Base-by-base conservation (phyloP, 192 early-diverging fungal species). In the Nowakowskiella sp. region DNA sequence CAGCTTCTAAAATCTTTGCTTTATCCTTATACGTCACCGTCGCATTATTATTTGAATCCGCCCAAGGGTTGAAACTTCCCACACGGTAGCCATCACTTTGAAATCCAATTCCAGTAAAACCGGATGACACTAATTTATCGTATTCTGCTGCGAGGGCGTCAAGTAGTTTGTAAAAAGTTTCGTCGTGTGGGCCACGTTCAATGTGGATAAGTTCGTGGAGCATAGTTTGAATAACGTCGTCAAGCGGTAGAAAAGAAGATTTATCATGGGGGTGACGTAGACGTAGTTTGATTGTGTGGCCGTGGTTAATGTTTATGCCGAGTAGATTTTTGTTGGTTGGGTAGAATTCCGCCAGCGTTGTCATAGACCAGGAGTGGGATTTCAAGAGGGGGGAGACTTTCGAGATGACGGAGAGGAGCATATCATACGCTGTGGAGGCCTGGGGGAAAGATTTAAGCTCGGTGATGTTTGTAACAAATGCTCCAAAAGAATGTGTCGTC, bases 291-390 rank as follows among this genome's bases (percentile, higher is more conserved):
- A 90, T 87, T 52, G 76, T 75, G 19, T 60, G 48, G 2, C 86
- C 85, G 19, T 64, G 54, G 70, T 88, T 83, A n/a, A 76, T 64
- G 62, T 90, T 90, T 33, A 83, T 56, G 4, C 88, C 88, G 48
- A 73, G 69, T 39, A 85, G 64, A 25, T 46, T 55, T n/a, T 43
- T 55, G 33, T 82, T 65, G 8, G 36, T 49, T 3, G 84, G 78
- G 43, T 62, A 74, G 51, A 89, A 84, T 51, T 89, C 87, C 24
- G 50, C 60, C 34, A 47, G n/a, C n/a, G n/a, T n/a, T n/a, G n/a
- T n/a, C n/a, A n/a, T n/a, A n/a, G n/a, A n/a, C n/a, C n/a, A n/a
- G n/a, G n/a, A n/a, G n/a, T n/a, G n/a, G n/a, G n/a, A n/a, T n/a
- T n/a, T n/a, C n/a, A n/a, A n/a, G n/a, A n/a, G n/a, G n/a, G n/a